phyloP scores from a whole-genome alignment of 768 basidiomycete genomes.

The Galerina marginata region DNA sequence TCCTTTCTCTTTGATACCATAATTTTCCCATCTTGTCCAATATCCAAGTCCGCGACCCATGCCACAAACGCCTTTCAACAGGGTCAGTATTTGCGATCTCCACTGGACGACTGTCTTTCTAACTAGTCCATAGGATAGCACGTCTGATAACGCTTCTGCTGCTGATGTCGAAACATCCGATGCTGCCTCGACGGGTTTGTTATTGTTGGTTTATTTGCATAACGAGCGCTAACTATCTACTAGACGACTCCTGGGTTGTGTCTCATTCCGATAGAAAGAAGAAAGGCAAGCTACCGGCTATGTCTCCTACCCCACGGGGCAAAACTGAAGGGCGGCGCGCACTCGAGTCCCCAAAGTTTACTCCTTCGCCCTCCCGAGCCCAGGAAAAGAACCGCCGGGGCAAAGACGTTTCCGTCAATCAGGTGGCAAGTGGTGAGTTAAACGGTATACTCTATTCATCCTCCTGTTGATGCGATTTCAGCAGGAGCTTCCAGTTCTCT shows the following conservation, averaged over 20 bases:
- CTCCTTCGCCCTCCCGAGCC: too few relatives aligned
- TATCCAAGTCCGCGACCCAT: not conserved
- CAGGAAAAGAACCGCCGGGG: not conserved
- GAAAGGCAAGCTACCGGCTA: not conserved
- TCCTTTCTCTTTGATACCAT: slow-evolving; percentile 11
- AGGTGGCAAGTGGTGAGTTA: not conserved
- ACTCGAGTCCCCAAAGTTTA: too few relatives aligned
- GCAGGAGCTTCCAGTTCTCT: too few relatives aligned
- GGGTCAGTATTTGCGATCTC: not conserved
- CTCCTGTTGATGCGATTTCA: too few relatives aligned
- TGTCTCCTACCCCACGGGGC: not conserved
- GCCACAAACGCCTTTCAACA: not conserved
- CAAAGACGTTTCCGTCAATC: not conserved
- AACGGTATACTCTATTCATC: not conserved
- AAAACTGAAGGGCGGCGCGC: not conserved
- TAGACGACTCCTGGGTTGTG: not conserved
- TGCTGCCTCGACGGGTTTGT: slow-evolving; percentile 1
- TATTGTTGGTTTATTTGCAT: not conserved
- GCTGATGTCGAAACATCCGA: slow-evolving; percentile 7
- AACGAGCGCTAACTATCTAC: not conserved
- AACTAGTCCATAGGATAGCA: not conserved
- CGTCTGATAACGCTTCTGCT: slow-evolving; percentile 10
- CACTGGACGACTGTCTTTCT: not conserved
- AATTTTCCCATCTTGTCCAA: not conserved
- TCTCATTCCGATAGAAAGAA: not conserved